Evolutionary conservation across 2,329 filamentous ascomycete genomes (phyloP).

Genomic region (Ophiocordyceps robertsii): DNA sequence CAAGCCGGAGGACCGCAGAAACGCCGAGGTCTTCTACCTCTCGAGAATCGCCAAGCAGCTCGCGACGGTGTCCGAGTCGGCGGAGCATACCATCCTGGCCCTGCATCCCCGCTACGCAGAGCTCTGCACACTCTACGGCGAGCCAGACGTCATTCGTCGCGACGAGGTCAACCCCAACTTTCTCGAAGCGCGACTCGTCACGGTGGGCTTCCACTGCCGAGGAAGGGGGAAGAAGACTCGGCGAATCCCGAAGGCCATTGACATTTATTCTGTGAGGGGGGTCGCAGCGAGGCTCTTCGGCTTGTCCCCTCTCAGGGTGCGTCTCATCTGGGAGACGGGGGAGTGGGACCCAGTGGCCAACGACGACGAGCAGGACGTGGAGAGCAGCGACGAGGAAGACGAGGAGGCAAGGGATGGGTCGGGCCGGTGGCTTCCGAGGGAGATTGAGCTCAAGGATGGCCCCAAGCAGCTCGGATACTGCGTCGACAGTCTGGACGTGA

Average conservation of each 20-base stretch:
- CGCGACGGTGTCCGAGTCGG: slow-evolving; percentile 38
- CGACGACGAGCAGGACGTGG: slow-evolving; percentile 44
- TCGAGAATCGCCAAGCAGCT: slow-evolving; percentile 70
- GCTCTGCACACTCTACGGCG: slow-evolving; percentile 64
- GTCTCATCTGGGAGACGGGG: slow-evolving; percentile 75
- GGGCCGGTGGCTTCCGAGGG: slow-evolving; percentile 59
- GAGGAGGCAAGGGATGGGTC: slow-evolving; percentile 13
- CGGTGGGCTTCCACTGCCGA: slow-evolving; percentile 37
- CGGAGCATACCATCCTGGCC: slow-evolving; percentile 40
- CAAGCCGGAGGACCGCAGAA: slow-evolving; percentile 59
- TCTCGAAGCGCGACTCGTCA: slow-evolving; percentile 64
- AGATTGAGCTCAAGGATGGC: slow-evolving; percentile 67
- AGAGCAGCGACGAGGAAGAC: slow-evolving; percentile 38
- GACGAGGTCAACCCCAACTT: slow-evolving; percentile 59
- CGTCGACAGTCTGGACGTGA: slow-evolving; percentile 60
- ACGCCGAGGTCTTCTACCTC: slow-evolving; percentile 90
- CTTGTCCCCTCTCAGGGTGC: slow-evolving; percentile 47
- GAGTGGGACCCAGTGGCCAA: slow-evolving; percentile 72
- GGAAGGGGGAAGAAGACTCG: slow-evolving; percentile 16
- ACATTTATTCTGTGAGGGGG: slow-evolving; percentile 72
- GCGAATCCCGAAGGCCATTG: slow-evolving; percentile 60
- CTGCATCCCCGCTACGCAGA: slow-evolving; percentile 59
- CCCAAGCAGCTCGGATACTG: slow-evolving; percentile 74
- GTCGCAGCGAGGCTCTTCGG: slow-evolving; percentile 60
- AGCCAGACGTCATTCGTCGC: slow-evolving; percentile 48